These are phyloP conservation scores for Vaccinium vitisidaea DNA, from an alignment of 148 eudicot genomes.

Conservation along the genomic window DNA sequence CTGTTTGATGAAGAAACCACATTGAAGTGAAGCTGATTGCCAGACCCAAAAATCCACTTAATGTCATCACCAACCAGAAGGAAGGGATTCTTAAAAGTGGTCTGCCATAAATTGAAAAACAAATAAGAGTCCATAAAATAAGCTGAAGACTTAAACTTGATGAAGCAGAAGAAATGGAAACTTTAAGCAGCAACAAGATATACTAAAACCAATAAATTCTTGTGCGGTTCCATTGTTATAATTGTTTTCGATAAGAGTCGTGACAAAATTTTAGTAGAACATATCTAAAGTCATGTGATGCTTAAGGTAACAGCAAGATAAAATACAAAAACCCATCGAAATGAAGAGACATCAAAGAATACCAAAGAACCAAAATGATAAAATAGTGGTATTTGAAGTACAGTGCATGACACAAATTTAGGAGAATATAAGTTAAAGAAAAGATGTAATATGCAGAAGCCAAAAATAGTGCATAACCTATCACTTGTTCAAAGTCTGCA, in stretches of 20 bases:
- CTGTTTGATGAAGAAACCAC: conserved; percentile 99
- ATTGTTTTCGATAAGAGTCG: neutral
- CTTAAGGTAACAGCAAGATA: neutral
- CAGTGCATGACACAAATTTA: neutral
- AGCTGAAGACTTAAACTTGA: neutral
- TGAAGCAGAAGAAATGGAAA: neutral
- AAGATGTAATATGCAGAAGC: neutral
- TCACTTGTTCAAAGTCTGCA: neutral
- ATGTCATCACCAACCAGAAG: conserved; percentile 92
- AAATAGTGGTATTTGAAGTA: too few relatives aligned
- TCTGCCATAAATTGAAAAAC: conserved; percentile 37
- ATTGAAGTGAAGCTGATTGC: conserved; percentile 99
- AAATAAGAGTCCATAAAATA: neutral
- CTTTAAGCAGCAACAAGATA: neutral
- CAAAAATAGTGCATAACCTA: neutral
- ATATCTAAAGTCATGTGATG: neutral
- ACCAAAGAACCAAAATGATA: neutral
- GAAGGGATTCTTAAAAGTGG: conserved; percentile 74
- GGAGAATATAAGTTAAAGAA: neutral
- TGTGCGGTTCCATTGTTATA: neutral
- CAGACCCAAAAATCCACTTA: conserved; percentile 92
- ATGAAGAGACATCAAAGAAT: neutral
- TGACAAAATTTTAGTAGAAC: neutral
- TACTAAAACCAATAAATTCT: neutral
- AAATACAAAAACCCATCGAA: neutral